Base-by-base conservation (phyloP, 1,284 basidiomycete genomes). In the Moesziomyces globuligerus region DNA sequence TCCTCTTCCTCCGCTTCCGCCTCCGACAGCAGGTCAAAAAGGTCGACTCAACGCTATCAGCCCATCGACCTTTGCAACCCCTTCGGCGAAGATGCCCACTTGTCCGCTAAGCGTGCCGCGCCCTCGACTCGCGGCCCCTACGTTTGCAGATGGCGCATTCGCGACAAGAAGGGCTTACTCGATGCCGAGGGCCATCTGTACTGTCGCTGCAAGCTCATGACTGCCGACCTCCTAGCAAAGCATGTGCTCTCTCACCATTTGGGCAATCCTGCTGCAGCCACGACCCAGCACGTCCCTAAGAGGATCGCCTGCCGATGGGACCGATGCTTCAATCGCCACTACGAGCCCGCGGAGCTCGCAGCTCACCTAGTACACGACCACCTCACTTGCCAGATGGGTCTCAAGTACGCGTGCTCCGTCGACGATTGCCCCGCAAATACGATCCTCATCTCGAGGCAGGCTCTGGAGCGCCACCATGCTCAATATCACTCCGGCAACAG, bases 301-400 rank as follows among this genome's bases (percentile, higher is more conserved):
- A 60, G 56, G 37, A 39, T 47, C 10, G 56, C 57, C 11, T 68
- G 65, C 43, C 56, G 53, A 15, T 69, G 66, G 66, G 51, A 41
- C 39, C 38, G 13, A 8, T 69, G 66, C 43, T 44, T 51, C 41
- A 69, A 64, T 18, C 66, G 66, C 0, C 59, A 55, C 24, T 69
- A 59, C 18, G 42, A 55, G 10, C 21, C 57, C 10, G 18, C 42
- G 1, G 60, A 43, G 7, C 55, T 69, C 24, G 66, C 58, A 2
- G 21, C 41, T 20, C 66, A 64, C 28, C 7, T 69, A 13, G 54
- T 69, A 4, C 48, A 64, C 32, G 54, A 68, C 20, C 66, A 69
- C n/a, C 37, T 69, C 13, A 51, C 47, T 1, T 18, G 43, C 5
- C 66, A 62, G 26, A 29, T 52, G 36, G 66, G 66, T 9, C 41